These are phyloP conservation scores for Mycena epipterygia DNA, from an alignment of 768 basidiomycete genomes.

Conservation along the genomic window DNA sequence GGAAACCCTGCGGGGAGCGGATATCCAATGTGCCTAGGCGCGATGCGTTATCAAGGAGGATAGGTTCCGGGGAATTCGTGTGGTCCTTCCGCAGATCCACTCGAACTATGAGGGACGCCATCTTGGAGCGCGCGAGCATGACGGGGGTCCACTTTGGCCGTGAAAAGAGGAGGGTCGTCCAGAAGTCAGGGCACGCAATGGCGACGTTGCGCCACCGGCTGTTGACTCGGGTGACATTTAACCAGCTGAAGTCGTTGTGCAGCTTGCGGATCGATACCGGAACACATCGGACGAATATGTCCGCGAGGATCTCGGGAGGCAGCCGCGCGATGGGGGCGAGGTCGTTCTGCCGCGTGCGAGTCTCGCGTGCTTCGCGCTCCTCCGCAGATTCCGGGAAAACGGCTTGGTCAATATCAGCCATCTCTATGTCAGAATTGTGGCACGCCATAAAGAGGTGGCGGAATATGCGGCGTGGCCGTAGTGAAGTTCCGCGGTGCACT, in stretches of 20 bases:
- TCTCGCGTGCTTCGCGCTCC: slow-evolving; percentile 22
- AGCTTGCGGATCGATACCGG: slow-evolving; percentile 15
- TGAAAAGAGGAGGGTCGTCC: slow-evolving; percentile 34
- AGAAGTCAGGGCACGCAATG: slow-evolving; percentile 34
- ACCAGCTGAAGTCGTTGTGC: slow-evolving; percentile 29
- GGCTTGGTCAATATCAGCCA: slow-evolving; percentile 6
- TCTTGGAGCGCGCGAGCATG: slow-evolving; percentile 36
- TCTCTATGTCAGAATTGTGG: not conserved
- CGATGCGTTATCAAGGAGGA: slow-evolving; percentile 20
- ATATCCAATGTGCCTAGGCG: slow-evolving; percentile 31
- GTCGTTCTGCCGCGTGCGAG: slow-evolving; percentile 17
- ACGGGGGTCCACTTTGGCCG: slow-evolving; percentile 31
- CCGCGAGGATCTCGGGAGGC: slow-evolving; percentile 35
- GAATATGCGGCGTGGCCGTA: slow-evolving; percentile 7
- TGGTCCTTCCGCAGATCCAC: slow-evolving; percentile 26
- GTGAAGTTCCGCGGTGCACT: too few relatives aligned
- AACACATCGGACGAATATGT: slow-evolving; percentile 35
- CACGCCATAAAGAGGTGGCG: slow-evolving; percentile 14
- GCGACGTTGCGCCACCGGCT: slow-evolving; percentile 34
- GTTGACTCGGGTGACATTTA: slow-evolving; percentile 29
- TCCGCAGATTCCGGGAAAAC: slow-evolving; percentile 3
- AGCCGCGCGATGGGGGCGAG: slow-evolving; percentile 28
- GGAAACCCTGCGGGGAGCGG: not conserved
- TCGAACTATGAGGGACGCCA: slow-evolving; percentile 26
- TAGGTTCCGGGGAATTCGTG: slow-evolving; percentile 24